Conservation (phyloP, 2,329 filamentous ascomycete species). For the Microdochium paspali region DNA sequence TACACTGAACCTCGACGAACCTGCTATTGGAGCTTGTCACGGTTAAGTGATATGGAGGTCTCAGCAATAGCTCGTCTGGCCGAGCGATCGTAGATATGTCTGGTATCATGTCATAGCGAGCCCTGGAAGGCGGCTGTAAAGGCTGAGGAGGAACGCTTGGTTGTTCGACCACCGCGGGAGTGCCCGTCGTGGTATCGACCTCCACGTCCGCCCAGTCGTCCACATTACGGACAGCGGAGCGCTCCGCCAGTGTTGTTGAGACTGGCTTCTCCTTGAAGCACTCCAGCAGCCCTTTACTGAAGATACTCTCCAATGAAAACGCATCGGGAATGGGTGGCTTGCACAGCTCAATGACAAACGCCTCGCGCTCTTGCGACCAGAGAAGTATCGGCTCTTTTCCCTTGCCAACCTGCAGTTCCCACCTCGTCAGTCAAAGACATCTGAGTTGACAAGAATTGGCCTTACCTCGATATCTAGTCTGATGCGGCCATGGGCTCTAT, state of each 20-base stretch:
- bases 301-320: constrained; percentile 23
- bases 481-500: constrained; percentile 20
- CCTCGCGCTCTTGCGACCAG: constrained; percentile 25
- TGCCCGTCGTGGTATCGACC: constrained; percentile 18
- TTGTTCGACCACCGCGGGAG: constrained; percentile 5
- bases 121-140: background rate
- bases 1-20: constrained; percentile 32
- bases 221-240: constrained; percentile 1
- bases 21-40: constrained; percentile 19
- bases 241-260: background rate
- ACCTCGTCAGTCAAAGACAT: background rate
- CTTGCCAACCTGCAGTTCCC: constrained; percentile 10
- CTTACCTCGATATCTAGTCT: constrained; percentile 26
- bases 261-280: constrained; percentile 21
- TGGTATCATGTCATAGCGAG: constrained; percentile 25
- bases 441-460: background rate
- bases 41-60: constrained; percentile 37
- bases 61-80: constrained; percentile 36
- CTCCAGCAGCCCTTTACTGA: constrained; percentile 22
- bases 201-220: constrained; percentile 37
- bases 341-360: constrained; percentile 29
- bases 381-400: constrained; percentile 18
- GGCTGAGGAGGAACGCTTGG: background rate
- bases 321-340: constrained; percentile 18
- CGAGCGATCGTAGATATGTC: constrained; percentile 28